Base-by-base conservation (phyloP, 1,139 yeast genomes). In the Lodderomyces jiufengensis region DNA sequence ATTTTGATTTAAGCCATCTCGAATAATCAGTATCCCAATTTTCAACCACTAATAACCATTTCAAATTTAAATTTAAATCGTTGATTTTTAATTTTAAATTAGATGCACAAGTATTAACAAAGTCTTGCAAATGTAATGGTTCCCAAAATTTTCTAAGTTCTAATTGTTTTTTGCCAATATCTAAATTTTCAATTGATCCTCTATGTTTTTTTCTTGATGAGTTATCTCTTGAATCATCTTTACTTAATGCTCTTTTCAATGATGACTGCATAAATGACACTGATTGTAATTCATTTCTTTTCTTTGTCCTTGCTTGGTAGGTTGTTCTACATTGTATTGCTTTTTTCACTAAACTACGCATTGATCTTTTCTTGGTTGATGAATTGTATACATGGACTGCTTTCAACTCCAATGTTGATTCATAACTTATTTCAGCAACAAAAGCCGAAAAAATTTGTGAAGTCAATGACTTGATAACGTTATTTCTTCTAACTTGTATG, bases 401-500 rank as follows among this genome's bases (percentile, higher is more conserved):
- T 28, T 60, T 51, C 0, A 67, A 49, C 26, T 74, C 71, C 29
- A 73, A 49, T 0, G 65, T 50, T 2, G 63, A 54, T 24, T 73
- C 56, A 44, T 67, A 74, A 0, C 75, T 50, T 26, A 71, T 58
- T 45, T 84, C 90, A 27, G 73, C 66, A 32, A 84, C 47, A 48
- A 84, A 80, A 1, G 87, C 84, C 9, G 58, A 52, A 43, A 66
- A 82, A 1, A 84, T 54, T 28, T 78, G 81, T 2, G 54, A 51
- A 1, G 80, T 50, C 11, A 80, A 57, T 0, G 60, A 44, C 0
- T 63, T 52, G 2, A 80, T 54, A 0, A 70, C 43, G 4, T 46
- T 37, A 2, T 44, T 42, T 30, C 70, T 62, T 39, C 59, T 61
- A 22, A 46, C 45, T 15, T 45, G 46, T 3, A 48, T 40, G 9